Percentiles rank a stretch among this genome's conserved stretches.
These are phyloP conservation scores for Paraurostyla sp. DNA, from an alignment of 73 alveolate species.

Conservation along the genomic window DNA sequence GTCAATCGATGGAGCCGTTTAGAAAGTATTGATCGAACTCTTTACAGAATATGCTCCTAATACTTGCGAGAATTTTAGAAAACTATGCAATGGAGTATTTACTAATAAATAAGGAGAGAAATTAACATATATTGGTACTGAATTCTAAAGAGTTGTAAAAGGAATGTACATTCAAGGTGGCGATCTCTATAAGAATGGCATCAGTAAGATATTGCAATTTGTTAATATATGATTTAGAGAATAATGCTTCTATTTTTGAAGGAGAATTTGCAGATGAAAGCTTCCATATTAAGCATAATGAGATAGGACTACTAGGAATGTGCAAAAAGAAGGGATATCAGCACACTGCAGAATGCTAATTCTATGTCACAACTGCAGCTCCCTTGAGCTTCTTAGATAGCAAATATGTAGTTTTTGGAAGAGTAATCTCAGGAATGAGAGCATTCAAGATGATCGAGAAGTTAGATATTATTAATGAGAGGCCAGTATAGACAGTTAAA, in stretches of 20 bases:
- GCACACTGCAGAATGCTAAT: constrained; percentile 85
- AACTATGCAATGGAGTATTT: constrained; percentile 78
- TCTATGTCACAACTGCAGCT: constrained; percentile 84
- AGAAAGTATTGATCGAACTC: constrained; percentile 83
- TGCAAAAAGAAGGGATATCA: constrained; percentile 79
- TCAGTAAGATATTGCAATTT: background rate
- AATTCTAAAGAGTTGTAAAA: constrained; percentile 83
- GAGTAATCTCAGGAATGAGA: constrained; percentile 89
- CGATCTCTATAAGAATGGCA: constrained; percentile 49
- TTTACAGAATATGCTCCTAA: constrained; percentile 83
- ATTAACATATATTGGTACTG: constrained; percentile 78
- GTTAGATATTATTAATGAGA: constrained; percentile 65
- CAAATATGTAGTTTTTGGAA: constrained; percentile 86
- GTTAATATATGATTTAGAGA: background rate
- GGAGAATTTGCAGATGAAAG: constrained; percentile 87
- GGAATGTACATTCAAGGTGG: constrained; percentile 92
- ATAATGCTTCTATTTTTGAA: constrained; percentile 32
- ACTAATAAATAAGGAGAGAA: constrained; percentile 79
- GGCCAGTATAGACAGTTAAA: constrained; percentile 62
- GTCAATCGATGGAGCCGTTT: constrained; percentile 44
- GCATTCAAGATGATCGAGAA: constrained; percentile 75
- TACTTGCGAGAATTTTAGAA: constrained; percentile 79
- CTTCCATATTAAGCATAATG: constrained; percentile 81
- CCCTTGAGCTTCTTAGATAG: constrained; percentile 87
- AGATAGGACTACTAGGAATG: constrained; percentile 87